phyloP scores from a whole-genome alignment of 2,329 filamentous ascomycete genomes.

The Cephalotrichum gorgonifer region DNA sequence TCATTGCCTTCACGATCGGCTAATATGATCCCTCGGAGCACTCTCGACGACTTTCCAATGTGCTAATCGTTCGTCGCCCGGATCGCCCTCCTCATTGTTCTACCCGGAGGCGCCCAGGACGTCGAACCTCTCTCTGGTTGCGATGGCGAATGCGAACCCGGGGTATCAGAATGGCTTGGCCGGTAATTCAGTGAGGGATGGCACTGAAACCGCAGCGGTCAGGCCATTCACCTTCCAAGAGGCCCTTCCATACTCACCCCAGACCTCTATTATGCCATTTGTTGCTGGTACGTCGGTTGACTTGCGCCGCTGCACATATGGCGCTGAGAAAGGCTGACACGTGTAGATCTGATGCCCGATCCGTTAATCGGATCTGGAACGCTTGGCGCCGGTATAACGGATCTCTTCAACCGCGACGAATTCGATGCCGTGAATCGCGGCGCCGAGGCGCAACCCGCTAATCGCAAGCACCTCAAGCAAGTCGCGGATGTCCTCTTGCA shows the following conservation, averaged over 20 bases:
- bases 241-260: conserved; percentile 71
- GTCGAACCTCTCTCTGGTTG: neutral
- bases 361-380: conserved; percentile 49
- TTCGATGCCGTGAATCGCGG: conserved; percentile 65
- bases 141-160: conserved; percentile 2
- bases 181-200: neutral
- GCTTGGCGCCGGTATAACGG: conserved; percentile 36
- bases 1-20: neutral
- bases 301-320: conserved; percentile 1
- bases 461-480: conserved; percentile 57
- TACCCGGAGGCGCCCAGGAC: neutral
- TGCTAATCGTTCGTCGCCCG: neutral
- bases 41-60: neutral
- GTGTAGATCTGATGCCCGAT: conserved; percentile 53
- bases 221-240: conserved; percentile 58
- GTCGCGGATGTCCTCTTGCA: conserved; percentile 65
- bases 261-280: conserved; percentile 71
- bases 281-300: conserved; percentile 47
- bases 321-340: conserved; percentile 1
- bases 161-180: conserved; percentile 1
- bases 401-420: conserved; percentile 40
- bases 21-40: neutral
- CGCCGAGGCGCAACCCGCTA: conserved; percentile 44
- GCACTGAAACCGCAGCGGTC: neutral
- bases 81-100: neutral